A percentile compares a stretch with the other conserved stretches of the same genome.
phyloP scores from a whole-genome alignment of 2,329 filamentous ascomycete species.

The Colletotrichum kahawae region DNA sequence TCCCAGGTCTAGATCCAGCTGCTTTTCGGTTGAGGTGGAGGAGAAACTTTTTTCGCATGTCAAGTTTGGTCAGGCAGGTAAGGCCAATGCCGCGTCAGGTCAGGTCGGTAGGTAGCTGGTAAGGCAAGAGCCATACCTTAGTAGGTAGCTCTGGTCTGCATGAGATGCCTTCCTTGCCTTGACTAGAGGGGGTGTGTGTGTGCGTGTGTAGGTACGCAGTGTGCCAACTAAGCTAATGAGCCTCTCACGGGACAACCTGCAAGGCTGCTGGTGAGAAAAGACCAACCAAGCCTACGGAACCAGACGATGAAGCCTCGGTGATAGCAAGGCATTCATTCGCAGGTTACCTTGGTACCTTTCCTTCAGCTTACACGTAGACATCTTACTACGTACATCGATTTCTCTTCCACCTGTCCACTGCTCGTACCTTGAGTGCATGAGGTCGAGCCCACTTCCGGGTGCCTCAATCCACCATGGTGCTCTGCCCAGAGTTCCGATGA shows the following conservation, averaged over 20 bases:
- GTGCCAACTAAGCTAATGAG: neutral
- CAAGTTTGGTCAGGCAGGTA: neutral
- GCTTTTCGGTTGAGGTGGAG: neutral
- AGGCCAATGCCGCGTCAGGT: neutral
- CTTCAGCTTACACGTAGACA: neutral
- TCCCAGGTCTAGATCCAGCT: neutral
- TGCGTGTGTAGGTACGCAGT: neutral
- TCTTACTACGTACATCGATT: neutral
- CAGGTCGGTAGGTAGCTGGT: neutral
- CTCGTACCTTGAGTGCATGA: neutral
- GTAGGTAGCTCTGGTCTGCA: neutral
- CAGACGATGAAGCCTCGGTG: neutral
- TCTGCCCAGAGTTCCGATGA: neutral
- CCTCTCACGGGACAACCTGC: neutral
- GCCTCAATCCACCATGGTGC: neutral
- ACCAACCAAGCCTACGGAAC: neutral
- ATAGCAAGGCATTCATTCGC: neutral
- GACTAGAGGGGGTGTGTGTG: neutral
- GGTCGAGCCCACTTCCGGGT: neutral
- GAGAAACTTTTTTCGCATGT: neutral
- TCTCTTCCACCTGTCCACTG: neutral
- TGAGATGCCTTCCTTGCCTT: neutral
- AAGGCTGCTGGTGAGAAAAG: neutral
- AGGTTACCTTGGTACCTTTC: neutral
- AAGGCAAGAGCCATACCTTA: neutral